Evolutionary conservation across 208 protist genomes (phyloP), one percentile per base, ranked within the genome.

Genomic region (Leishmania turanica): DNA sequence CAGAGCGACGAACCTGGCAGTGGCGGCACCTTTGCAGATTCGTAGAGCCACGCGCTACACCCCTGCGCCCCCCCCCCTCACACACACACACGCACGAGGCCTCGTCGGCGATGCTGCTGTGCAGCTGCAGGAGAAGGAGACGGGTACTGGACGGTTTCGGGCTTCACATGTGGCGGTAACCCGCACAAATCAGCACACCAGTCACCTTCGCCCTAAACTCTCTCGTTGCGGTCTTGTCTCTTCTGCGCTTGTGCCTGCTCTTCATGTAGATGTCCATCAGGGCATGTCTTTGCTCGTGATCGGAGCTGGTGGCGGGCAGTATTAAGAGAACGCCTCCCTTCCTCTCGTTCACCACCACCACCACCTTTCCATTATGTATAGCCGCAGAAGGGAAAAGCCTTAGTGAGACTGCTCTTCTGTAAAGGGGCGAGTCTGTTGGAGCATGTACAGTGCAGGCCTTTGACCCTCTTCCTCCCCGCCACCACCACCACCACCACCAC

Each of bases 331-430:
- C 66, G 45, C n/a, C n/a, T 37, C 15, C 70, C 47, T 24, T 56
- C 17, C 51, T 11, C 19, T 4, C n/a, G 1, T 27, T 6, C 49
- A 31, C 34, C 31, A n/a, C 19, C 42, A 0, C 70, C 65, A 11
- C 40, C 19, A 8, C 40, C 31, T 71, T 71, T 69, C 37, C 64
- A 51, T 49, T 27, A 73, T 73, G 69, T 73, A 73, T 45, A 73
- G 40, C n/a, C 27, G 24, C 31, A 54, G 69, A 73, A 27, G 45
- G 42, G 64, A 40, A 42, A 58, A 11, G 53, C 34, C 31, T 47
- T 31, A 27, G n/a, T 77, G 72, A 64, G 72, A 19, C 34, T 77
- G 37, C 37, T 27, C 37, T 31, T 60, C 27, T 75, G 21, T 40
- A 27, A n/a, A 9, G 54, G 3, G 24, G 71, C 54, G 27, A 11